These are phyloP conservation scores for Aspergillus fumigatiaffinis DNA, from an alignment of 2,329 filamentous ascomycete species.

Conservation along the genomic window DNA sequence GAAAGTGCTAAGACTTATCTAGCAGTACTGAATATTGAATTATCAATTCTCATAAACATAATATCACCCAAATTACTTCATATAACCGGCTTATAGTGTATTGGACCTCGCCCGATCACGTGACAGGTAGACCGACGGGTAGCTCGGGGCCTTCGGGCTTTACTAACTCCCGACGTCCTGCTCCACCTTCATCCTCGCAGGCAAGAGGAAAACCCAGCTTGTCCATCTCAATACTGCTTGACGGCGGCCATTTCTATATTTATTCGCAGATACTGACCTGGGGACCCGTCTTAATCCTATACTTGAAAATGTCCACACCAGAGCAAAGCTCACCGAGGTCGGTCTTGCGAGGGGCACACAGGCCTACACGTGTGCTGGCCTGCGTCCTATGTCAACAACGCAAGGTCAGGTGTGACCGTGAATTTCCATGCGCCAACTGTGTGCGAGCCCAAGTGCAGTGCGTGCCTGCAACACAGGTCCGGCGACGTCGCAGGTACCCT, in stretches of 20 bases:
- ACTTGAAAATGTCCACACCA: not conserved
- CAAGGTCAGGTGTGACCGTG: slow-evolving; percentile 71
- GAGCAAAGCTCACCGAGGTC: not conserved
- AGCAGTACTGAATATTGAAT: too few species aligned
- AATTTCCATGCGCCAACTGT: slow-evolving; percentile 68
- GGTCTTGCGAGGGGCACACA: not conserved
- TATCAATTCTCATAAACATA: too few species aligned
- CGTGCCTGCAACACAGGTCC: slow-evolving; percentile 44
- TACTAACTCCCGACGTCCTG: too few species aligned
- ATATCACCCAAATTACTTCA: too few species aligned
- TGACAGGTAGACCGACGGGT: too few species aligned
- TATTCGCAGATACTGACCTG: not conserved
- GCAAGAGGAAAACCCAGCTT: not conserved
- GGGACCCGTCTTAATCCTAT: not conserved
- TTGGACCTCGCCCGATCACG: too few species aligned
- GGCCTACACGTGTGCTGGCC: slow-evolving; percentile 24
- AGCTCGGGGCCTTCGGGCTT: too few species aligned
- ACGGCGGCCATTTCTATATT: not conserved
- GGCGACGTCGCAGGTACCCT: slow-evolving; percentile 59
- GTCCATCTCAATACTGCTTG: not conserved
- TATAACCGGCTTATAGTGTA: too few species aligned
- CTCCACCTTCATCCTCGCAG: not conserved
- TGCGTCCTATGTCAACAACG: slow-evolving; percentile 73
- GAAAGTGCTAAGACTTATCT: too few species aligned
- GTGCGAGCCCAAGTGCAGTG: slow-evolving; percentile 61